Base-by-base conservation (phyloP, 2,329 filamentous ascomycete species). In the Fusarium sororula region DNA sequence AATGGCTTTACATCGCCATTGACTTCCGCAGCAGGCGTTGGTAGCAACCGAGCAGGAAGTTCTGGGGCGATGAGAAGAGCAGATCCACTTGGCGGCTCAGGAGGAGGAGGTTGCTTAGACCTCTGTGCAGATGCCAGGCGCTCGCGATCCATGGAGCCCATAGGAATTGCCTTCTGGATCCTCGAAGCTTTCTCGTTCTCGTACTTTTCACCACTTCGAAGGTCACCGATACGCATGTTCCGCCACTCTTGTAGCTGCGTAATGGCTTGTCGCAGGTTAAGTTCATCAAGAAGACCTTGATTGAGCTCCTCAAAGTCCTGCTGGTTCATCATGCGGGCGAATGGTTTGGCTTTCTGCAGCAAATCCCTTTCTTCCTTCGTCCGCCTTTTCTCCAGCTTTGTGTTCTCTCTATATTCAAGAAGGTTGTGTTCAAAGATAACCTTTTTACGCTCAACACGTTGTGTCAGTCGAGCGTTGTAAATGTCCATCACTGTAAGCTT, bases 401-500 rank as follows among this genome's bases (percentile, higher is more conserved):
- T 92, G 80, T 98, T 98, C 82, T 98, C 97, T 71, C 95, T 89
- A 79, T 99, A 99, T 63, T 99, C 96, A 8, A 99, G 87, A 35
- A 99, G 87, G 68, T 93, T 93, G 82, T 99, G 96, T 80, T 98
- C 95, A 78, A 99, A 98, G 11, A 99, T 93, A 57, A 98, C 93
- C 84, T 96, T 97, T 84, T 99, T 99, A 51, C 96, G 90, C 79
- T 98, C 96, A 12, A 96, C 96, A 75, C 96, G 91, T 65, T 95
- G 93, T 6, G 95, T 98, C 24, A 99, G 85, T 9, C 95, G 91
- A 66, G 93, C 92, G 80, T 99, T 99, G 86, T 99, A 99, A 57
- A 99, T 97, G 75, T 98, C 95, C 91, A 99, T 98, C 26, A 99
- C 95, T 0, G 95, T 98, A 84, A 98, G 91, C 87, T 99, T 99